Evolutionary conservation across 805 yeast species (phyloP), one percentile per base, ranked within the genome.

Genomic region (Candida montana): DNA sequence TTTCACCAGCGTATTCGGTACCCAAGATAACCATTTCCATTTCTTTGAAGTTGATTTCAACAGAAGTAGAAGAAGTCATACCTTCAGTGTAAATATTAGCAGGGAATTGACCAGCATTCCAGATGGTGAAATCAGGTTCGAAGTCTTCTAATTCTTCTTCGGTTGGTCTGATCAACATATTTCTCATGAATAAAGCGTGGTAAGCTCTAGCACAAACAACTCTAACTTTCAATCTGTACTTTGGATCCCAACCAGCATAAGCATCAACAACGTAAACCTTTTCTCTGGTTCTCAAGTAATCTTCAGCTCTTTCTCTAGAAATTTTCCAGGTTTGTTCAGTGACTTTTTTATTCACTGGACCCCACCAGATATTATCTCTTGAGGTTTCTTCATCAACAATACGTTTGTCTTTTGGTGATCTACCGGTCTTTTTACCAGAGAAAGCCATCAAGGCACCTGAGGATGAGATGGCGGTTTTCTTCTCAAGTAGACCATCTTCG

Each of bases 21-120:
- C 99, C 99, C 57, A 93, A 75, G 60, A 91, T 93, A 50, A 91
- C 89, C 99, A 93, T 91, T 73, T 93, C 99, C 96, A 90, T 90
- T 54, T 79, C 88, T 71, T 89, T 85, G 77, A 91, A 91, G 71
- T 91, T 91, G 62, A 91, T 89, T 69, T 89, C 97, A 51, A 91
- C 95, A 38, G 96, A 85, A 35, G 98, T 89, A 50, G 90, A 71
- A 28, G 97, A 90, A 45, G 97, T 86, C 99, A 91, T 91, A 63
- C 97, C 97, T 63, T 86, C 82, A 45, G 99, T 91, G 75, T 81
- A 87, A 45, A 86, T 81, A 68, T 91, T 91, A 39, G 99, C 99
- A 36, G 97, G 98, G 86, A 91, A 91, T 63, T 88, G 95, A 59
- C 99, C 99, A 41, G 96, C 97, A 63, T 91, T 91, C 87, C 95